Percentiles rank a stretch among this genome's conserved stretches.
Conservation (phyloP, 768 basidiomycete genomes). For the Plicaturopsis crispa region DNA sequence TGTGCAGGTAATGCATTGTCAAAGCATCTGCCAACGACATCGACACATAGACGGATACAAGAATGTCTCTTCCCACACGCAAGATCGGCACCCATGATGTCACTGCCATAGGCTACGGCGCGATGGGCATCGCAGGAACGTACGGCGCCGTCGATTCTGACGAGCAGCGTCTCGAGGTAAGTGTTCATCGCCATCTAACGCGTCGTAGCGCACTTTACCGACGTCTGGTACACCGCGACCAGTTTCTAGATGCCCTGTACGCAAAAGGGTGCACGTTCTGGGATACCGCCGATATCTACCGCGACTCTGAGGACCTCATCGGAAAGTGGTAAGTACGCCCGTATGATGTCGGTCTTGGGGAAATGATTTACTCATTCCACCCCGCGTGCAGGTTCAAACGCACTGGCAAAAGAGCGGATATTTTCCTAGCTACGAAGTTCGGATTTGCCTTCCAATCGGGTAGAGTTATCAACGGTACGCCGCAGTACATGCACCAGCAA, state of each 20-base stretch:
- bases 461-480: conserved; percentile 20
- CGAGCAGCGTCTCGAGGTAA: conserved; percentile 54
- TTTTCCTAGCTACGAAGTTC: conserved; percentile 60
- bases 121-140: conserved; percentile 46
- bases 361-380: not conserved
- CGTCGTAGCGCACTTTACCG: conserved; percentile 29
- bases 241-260: conserved; percentile 33
- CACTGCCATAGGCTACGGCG: conserved; percentile 52
- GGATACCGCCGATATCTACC: conserved; percentile 37
- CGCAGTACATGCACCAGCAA: conserved; percentile 30
- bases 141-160: conserved; percentile 42
- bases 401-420: conserved; percentile 30
- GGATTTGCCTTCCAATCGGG: conserved; percentile 16
- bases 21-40: too few species aligned
- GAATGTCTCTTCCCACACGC: conserved; percentile 24
- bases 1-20: too few species aligned
- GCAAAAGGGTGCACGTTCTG: conserved; percentile 30
- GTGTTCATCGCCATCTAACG: not conserved
- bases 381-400: conserved; percentile 25
- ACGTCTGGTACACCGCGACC: conserved; percentile 21
- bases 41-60: not conserved
- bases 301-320: conserved; percentile 31
- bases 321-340: conserved; percentile 28
- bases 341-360: conserved; percentile 4
- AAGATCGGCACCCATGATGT: conserved; percentile 37